Base-by-base conservation (phyloP, 441 rosid species). In the Croton laevigatus region DNA sequence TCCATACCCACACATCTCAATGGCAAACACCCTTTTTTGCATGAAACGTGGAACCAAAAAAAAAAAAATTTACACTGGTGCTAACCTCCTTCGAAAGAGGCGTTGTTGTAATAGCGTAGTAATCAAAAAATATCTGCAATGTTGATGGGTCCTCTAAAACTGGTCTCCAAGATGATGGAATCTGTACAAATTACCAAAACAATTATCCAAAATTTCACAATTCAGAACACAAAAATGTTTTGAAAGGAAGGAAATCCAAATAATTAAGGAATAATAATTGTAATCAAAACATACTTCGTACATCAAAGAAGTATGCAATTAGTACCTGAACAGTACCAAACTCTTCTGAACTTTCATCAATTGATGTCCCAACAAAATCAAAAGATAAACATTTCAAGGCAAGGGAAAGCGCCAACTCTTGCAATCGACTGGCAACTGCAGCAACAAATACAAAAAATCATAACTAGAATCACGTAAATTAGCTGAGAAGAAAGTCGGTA, bases 291-390 rank as follows among this genome's bases (percentile, higher is more conserved):
- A 42, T 11, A n/a, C 6, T 52, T 52, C 54, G 62, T 14, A 17
- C 9, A 66, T 53, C 48, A 66, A 20, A 14, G 68, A 62, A 40
- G 58, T 27, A 52, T 51, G 13, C 64, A 61, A 78, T 42, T 23
- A 60, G 54, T 81, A 92, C 99, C 99, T 93, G 99, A 77, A 96
- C 93, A 38, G 98, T 93, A 75, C 98, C 99, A 84, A 93, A 93
- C 82, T 96, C 99, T 78, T 93, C 98, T 54, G 99, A 91, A 71
- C 98, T 91, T 87, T 96, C 99, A 81, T 96, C 99, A 74, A 88
- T 82, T 59, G 97, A 88, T 66, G 99, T 93, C 81, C 99, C 98
- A 81, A 88, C 96, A 80, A 96, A 96, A 83, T 96, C 98, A 81
- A 90, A 96, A 32, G 99, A 96, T 66, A 93, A 86, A 76, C 99